Base-by-base conservation (phyloP, 306 rosid species). In the Carpinus fangiana region DNA sequence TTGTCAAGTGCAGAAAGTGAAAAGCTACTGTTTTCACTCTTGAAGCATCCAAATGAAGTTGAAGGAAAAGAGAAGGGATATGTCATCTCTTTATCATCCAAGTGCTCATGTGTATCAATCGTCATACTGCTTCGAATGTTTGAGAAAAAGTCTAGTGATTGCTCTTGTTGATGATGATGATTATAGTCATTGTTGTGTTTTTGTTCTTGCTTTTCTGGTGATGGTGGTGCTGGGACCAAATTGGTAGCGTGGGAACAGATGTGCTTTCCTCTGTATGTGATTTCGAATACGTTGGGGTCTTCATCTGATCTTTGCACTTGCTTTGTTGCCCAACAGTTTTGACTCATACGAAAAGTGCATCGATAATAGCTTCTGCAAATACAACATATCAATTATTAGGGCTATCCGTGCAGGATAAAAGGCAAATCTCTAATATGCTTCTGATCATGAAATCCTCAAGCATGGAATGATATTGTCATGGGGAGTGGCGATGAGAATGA, bases 231-330 rank as follows among this genome's bases (percentile, higher is more conserved):
- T 73, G 52, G 84, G 82, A 83, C 80, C n/a, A 75, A 72, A 68
- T 73, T 76, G 78, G 72, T 81, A 55, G 86, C 89, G 74, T 88
- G 91, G 68, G 93, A 90, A 83, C 99, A 96, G 52, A 91, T 85
- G 73, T 93, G 98, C 76, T 70, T 88, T 82, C 97, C 98, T 54
- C 87, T 52, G 78, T 93, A 93, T 10, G 97, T 96, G 85, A 96
- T 85, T 61, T 93, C 97, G 28, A 96, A 96, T 47, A 91, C 67
- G 7, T 56, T 81, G 17, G 93, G 96, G 65, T 96, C 92, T 61
- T 90, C 96, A 73, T 93, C 99, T 72, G 97, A 86, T 89, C 98
- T 91, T 81, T 96, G 99, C 74, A 96, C 96, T 82, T 93, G 99
- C 89, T 96, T 96, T 6, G 93, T 88, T 8, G 98, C 98, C 91